A percentile compares a stretch with the other conserved stretches of the same genome.
phyloP scores from a whole-genome alignment of 805 yeast species.

The Zygosaccharomyces bailii region DNA sequence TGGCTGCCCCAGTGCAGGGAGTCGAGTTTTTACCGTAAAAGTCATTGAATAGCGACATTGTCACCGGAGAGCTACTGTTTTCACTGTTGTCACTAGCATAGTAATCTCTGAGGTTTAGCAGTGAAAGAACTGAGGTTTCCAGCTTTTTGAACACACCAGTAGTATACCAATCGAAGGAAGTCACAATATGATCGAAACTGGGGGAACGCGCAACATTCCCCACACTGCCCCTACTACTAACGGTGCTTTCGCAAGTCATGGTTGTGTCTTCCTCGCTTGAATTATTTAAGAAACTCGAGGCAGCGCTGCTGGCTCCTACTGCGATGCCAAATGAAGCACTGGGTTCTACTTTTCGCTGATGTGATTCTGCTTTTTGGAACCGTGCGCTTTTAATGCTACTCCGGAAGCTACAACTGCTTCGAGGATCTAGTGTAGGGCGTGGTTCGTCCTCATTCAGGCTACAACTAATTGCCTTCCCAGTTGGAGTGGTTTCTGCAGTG shows the following conservation, averaged over 20 bases:
- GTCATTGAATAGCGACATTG: slow-evolving; percentile 4
- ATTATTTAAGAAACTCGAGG: not conserved
- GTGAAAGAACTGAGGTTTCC: slow-evolving; percentile 11
- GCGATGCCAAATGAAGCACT: slow-evolving; percentile 1
- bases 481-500: not conserved
- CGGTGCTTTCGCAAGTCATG: too few species aligned
- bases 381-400: not conserved
- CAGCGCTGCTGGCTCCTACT: not conserved
- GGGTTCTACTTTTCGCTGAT: not conserved
- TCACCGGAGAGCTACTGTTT: not conserved
- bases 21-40: not conserved
- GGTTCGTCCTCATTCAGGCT: not conserved
- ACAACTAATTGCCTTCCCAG: not conserved
- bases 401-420: slow-evolving; percentile 3
- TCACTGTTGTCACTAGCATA: not conserved
- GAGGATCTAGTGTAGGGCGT: slow-evolving; percentile 5
- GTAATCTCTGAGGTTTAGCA: slow-evolving; percentile 4
- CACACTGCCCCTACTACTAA: not conserved
- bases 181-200: not conserved
- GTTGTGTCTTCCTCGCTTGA: not conserved
- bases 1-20: slow-evolving; percentile 5
- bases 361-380: not conserved
- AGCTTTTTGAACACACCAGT: slow-evolving; percentile 11
- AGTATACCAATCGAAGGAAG: slow-evolving; percentile 5
- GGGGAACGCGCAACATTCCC: not conserved